Conservation (phyloP, 1,139 yeast species). For the Debaryomyces psychrophilus region DNA sequence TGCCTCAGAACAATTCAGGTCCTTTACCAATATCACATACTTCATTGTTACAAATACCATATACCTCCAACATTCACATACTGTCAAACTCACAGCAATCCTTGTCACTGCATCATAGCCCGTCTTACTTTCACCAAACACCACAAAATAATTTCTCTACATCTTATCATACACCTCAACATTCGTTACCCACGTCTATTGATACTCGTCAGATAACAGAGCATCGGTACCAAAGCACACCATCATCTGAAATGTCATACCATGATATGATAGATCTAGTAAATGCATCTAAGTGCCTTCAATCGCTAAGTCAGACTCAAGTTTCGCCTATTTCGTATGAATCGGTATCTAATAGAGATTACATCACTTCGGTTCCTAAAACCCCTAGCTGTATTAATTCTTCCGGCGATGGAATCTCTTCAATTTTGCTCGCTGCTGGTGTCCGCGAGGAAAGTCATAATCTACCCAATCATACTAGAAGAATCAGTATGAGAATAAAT, state of each 20-base stretch:
- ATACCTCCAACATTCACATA: not conserved
- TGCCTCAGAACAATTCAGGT: not conserved
- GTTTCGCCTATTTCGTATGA: constrained; percentile 14
- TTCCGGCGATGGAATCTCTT: constrained; percentile 26
- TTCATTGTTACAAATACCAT: not conserved
- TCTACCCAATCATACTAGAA: constrained; percentile 8
- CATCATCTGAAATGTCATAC: constrained; percentile 9
- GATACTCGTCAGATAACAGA: not conserved
- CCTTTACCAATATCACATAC: not conserved
- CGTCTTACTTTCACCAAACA: not conserved
- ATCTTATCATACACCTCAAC: constrained; percentile 1
- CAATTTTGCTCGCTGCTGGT: constrained; percentile 34
- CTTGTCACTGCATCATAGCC: not conserved
- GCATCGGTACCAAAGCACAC: not conserved
- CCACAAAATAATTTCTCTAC: not conserved
- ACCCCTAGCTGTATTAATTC: constrained; percentile 10
- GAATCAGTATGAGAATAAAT: constrained; percentile 32
- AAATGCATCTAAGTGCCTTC: constrained; percentile 46
- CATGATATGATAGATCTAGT: constrained; percentile 38
- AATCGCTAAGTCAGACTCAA: constrained; percentile 29
- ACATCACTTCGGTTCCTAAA: constrained; percentile 9
- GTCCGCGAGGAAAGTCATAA: constrained; percentile 16
- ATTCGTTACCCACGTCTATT: not conserved
- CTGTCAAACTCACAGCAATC: not conserved
- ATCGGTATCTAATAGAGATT: constrained; percentile 7